Evolutionary conservation across 495 filamentous ascomycete species (phyloP), one percentile per base, ranked within the genome.

Genomic region (Polyplosphaeria fusca): DNA sequence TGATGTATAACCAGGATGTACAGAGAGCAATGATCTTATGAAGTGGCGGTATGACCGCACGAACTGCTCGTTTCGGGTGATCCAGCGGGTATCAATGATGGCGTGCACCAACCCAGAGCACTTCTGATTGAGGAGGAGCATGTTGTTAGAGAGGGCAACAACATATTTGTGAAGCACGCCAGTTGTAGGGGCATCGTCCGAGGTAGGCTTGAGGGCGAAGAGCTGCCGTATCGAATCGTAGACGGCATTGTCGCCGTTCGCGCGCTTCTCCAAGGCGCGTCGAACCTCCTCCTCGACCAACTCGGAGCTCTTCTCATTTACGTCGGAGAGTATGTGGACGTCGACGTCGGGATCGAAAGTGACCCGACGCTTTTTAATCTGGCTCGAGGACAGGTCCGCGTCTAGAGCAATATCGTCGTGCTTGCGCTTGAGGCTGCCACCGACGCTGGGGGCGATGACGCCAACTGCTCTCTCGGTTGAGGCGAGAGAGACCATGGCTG

Each of bases 11-110:
- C 78, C 77, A 5, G 82, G 82, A 64, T 95, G 89, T 0, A 89
- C 85, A 35, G 87, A 91, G 13, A 87, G 79, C 38, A 99, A 74
- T 60, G 85, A 86, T 26, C 85, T 87, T 24, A 97, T 68, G 46
- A 97, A 88, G 47, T 87, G 80, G 43, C 86, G 81, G 70, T 86
- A 97, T 2, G 87, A 76, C 55, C 82, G 82, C 35, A 91, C 79
- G 71, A 94, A 96, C 3, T 78, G 73, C 53, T 91, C 84, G 64
- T 92, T 87, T 45, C 90, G 79, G 9, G 87, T 89, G 38, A 96
- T 78, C 93, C 93, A 99, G 32, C 83, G 76, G 68, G 83, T 88
- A 55, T 79, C 74, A 27, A 96, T 72, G 9, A 95, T 75, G 20
- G 83, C 83, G 58, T 81, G 75, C 32, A 96, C 82, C 27, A 99